Base-by-base conservation (phyloP, 1,284 basidiomycete genomes). In the Naganishia liquefaciens region DNA sequence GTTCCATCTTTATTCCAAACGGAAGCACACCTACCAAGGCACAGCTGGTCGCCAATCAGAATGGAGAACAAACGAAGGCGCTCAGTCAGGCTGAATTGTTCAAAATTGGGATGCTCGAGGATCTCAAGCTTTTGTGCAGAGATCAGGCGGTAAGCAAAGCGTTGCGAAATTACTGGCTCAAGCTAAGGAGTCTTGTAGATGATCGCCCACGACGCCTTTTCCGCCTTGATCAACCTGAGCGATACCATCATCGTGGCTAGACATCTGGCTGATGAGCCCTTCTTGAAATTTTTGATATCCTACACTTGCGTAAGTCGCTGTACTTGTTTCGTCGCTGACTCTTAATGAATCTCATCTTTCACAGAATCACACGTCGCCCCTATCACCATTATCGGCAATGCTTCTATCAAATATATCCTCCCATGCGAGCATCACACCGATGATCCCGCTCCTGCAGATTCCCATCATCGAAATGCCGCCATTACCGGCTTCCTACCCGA, bases 381-480 rank as follows among this genome's bases (percentile, higher is more conserved):
- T 97, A 21, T 92, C 93, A 37, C 95, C 98, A 80, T 85, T 98
- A 11, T 93, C 93, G 1, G 87, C 91, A 37, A 99, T 99, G 96
- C 84, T 99, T 1, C 84, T 99, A 6, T 97, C 94, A 21, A 99
- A 99, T 79, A 82, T 98, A 49, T 92, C 93, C 17, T 86, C 90
- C 15, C 87, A 91, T 60, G 83, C 91, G 5, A 80, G 84, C 0
- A 84, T 90, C 54, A 88, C 89, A 68, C 81, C 86, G 3, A 77
- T 83, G 1, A 80, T 97, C 11, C 81, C 94, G 3, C 81, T 82
- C 2, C 80, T 94, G 39, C 85, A 84, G 63, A 82, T 94, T 54
- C 79, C 86, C 1, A 81, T 93, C 54, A 81, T 91, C 19, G 80
- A 75, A 27, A 70, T 78, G 33, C 75, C 78, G 2, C 37, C 55